Conservation (phyloP, 208 protist genomes). For the Trichomonas tenax region DNA sequence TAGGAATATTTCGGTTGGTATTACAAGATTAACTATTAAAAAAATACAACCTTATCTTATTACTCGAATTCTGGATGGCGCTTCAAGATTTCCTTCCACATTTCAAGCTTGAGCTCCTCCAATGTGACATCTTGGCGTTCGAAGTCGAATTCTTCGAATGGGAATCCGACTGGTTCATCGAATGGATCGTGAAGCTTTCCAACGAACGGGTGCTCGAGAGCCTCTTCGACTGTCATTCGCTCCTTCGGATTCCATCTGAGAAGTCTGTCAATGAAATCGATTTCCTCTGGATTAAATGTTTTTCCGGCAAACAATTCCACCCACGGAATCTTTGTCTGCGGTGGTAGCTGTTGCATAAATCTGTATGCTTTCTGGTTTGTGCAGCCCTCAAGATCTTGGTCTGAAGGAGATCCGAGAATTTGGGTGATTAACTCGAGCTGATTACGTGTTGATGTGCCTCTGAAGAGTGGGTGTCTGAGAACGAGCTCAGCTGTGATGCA, state of each 20-base stretch:
- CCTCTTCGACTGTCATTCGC: constrained; percentile 39
- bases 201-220: constrained; percentile 30
- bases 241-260: constrained; percentile 42
- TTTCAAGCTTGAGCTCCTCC: background rate
- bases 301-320: background rate
- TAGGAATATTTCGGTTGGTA: too few species aligned
- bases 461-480: constrained; percentile 30
- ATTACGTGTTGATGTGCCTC: background rate
- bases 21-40: too few species aligned
- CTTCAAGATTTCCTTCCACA: background rate
- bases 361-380: constrained; percentile 59
- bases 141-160: background rate
- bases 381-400: constrained; percentile 57
- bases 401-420: constrained; percentile 62
- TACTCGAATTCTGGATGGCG: background rate
- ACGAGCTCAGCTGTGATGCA: constrained; percentile 54
- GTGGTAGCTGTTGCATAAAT: constrained; percentile 60
- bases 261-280: constrained; percentile 45
- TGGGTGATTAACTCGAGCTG: constrained; percentile 53
- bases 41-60: too few species aligned
- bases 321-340: constrained; percentile 44
- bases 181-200: background rate
- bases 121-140: background rate
- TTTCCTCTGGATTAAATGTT: background rate
- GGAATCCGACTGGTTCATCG: background rate